phyloP scores from a whole-genome alignment of 129 eudicot genomes.

The Lactuca saligna region DNA sequence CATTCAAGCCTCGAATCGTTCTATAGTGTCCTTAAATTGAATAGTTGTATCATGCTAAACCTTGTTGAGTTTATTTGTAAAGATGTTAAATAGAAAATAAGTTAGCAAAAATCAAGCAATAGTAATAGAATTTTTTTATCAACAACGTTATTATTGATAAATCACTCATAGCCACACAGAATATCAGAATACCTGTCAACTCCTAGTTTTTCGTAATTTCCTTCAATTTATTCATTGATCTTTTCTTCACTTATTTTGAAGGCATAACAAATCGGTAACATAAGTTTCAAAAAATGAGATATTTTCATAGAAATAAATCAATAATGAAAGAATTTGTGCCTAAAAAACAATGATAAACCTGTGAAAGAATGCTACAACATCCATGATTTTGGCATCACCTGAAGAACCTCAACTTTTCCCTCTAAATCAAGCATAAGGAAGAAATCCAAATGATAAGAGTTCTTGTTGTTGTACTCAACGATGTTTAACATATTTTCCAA shows the following conservation, averaged over 20 bases:
- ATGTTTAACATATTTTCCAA: conserved; percentile 34
- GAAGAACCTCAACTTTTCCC: conserved; percentile 93
- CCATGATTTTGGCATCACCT: conserved; percentile 84
- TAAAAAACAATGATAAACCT: conserved; percentile 44
- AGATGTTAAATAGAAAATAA: not conserved
- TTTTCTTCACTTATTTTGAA: conserved; percentile 78
- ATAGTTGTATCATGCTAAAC: conserved; percentile 99
- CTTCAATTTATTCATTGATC: conserved; percentile 73
- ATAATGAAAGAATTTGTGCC: not conserved
- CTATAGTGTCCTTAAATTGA: conserved; percentile 68
- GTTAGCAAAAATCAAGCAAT: not conserved
- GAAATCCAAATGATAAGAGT: conserved; percentile 61
- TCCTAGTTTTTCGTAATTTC: conserved; percentile 82
- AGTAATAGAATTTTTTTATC: too few relatives aligned
- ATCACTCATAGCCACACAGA: not conserved
- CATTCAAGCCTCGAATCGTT: conserved; percentile 86
- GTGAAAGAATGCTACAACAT: conserved; percentile 81
- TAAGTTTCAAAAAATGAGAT: not conserved
- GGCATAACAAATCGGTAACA: conserved; percentile 91
- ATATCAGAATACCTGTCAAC: conserved; percentile 72
- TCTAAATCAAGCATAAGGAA: conserved; percentile 95
- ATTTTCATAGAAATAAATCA: not conserved
- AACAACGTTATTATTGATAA: not conserved
- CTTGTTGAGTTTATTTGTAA: conserved; percentile 36
- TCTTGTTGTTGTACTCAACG: conserved; percentile 32